A percentile compares a stretch with the other conserved stretches of the same genome.
Evolutionary conservation across 176 grass and related monocot genomes (phyloP).

Genomic region (Neostapfia colusana): DNA sequence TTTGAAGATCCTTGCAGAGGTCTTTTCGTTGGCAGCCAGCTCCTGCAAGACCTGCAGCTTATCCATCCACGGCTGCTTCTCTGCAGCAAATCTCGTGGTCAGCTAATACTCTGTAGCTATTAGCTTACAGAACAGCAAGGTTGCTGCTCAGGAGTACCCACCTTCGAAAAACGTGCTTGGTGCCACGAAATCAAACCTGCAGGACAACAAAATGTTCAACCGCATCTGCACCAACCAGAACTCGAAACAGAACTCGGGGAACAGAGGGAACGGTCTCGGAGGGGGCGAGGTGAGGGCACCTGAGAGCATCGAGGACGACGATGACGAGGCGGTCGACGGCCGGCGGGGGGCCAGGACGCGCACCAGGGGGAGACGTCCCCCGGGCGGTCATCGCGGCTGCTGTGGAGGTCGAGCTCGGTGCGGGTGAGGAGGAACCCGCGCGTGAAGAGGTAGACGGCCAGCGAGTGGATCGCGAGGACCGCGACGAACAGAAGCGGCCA

Average conservation of each 20-base stretch:
- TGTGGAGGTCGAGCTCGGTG: conserved; percentile 81
- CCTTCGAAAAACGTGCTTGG: conserved; percentile 90
- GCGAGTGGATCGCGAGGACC: conserved; percentile 52
- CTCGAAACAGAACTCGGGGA: background rate
- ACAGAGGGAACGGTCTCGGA: no score
- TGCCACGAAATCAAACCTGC: conserved; percentile 93
- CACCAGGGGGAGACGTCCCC: conserved; percentile 29
- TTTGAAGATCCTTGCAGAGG: conserved; percentile 88
- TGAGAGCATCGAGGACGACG: conserved; percentile 80
- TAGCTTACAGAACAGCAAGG: background rate
- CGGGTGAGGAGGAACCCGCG: conserved; percentile 91
- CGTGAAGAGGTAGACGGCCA: conserved; percentile 83
- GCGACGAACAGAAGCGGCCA: conserved; percentile 52
- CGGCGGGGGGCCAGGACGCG: conserved; percentile 59
- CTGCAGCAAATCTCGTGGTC: conserved; percentile 38
- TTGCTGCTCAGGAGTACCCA: background rate
- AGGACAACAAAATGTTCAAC: background rate
- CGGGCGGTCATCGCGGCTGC: conserved; percentile 58
- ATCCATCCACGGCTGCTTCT: conserved; percentile 94
- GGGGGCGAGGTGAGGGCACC: conserved; percentile 30
- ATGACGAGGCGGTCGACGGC: conserved; percentile 72
- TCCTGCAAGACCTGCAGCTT: conserved; percentile 73
- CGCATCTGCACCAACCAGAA: conserved; percentile 26
- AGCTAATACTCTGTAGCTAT: background rate
- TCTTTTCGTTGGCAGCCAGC: conserved; percentile 58